Evolutionary conservation across 192 early-diverging fungal genomes (phyloP), one percentile per base, ranked within the genome.

Genomic region (Kickxella alabastrina): DNA sequence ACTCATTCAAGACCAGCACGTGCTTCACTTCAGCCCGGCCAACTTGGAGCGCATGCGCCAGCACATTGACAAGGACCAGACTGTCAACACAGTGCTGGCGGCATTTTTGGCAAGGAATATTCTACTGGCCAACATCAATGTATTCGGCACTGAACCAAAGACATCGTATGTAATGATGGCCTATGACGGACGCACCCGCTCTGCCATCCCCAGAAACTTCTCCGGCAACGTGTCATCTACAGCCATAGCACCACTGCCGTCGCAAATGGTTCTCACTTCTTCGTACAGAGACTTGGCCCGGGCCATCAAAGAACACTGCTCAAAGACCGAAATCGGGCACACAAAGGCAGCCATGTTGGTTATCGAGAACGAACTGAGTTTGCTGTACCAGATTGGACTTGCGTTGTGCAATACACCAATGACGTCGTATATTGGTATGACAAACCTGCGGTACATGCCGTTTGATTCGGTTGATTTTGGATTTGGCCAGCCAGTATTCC

Each of bases 401-500:
- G 28, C 45, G 7, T 10, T 75, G 43, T 59, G 65, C 53, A 75
- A 75, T 40, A 54, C 65, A 34, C 36, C 55, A 0, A 27, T 40
- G 32, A 39, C 65, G 0, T 56, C 72, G 19, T 75, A 68, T 39
- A 19, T 75, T 10, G 65, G 72, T 6, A 40, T 68, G 23, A 50
- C 43, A 18, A 56, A 56, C 34, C 19, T 75, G 29, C 55, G 72
- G 19, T 64, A 68, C 21, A 54, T 75, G 60, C 57, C 59, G 10
- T 42, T 68, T 25, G 22, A 56, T 17, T 27, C 49, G 10, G 48
- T 75, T 25, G 72, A 75, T 25, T 75, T 75, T 68, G 72, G 72
- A 28, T 59, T 43, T 27, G 72, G 72, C 2, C 13, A 28, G 13
- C 72, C 72, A 0, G 50, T 32, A 2, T 47, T 75, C 23, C 17